Base-by-base conservation (phyloP, 371 early-diverging fungal species). In the Mortierella sp. region DNA sequence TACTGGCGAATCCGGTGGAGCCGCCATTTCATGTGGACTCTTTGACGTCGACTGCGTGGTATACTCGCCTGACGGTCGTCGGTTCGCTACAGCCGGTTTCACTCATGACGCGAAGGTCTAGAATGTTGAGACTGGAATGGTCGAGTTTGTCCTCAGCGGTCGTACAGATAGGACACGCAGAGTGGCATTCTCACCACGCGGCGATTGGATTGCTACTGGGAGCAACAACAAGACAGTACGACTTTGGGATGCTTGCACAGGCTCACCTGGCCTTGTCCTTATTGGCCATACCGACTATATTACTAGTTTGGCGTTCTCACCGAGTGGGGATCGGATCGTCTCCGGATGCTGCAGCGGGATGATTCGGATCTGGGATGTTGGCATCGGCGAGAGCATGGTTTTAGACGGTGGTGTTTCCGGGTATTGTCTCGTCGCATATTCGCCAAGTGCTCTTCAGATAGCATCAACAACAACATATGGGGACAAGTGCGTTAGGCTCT, bases 211-310 rank as follows among this genome's bases (percentile, higher is more conserved):
- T 14, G 70, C 55, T 16, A 63, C 73, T 0, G 66, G 67, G 1
- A 67, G 73, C 44, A 2, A 4, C 5, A 67, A 73, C 67, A 29
- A 37, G 2, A 73, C 67, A 10, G 66, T 72, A n/a, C 66, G 64
- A 9, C 2, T 72, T 4, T 72, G 64, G 64, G 53, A 72, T 26
- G 31, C 53, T 2, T 0, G 52, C 4, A 63, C 45, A 11, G 66
- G 72, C 4, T 24, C 2, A 11, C 43, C 13, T 26, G n/a, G 7
- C 2, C 16, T 7, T 4, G 26, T 40, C 11, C 24, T 66, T 3
- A 34, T 24, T 4, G 63, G 50, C 31, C 50, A 50, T 34, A 24
- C 10, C 1, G 9, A 11, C 37, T 9, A 16, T 10, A 58, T 70
- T 7, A 24, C 6, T 10, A 22, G 26, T 37, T 24, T 66, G 6